Base-by-base conservation (phyloP, 805 yeast genomes). In the Wickerhamomyces ciferrii region DNA sequence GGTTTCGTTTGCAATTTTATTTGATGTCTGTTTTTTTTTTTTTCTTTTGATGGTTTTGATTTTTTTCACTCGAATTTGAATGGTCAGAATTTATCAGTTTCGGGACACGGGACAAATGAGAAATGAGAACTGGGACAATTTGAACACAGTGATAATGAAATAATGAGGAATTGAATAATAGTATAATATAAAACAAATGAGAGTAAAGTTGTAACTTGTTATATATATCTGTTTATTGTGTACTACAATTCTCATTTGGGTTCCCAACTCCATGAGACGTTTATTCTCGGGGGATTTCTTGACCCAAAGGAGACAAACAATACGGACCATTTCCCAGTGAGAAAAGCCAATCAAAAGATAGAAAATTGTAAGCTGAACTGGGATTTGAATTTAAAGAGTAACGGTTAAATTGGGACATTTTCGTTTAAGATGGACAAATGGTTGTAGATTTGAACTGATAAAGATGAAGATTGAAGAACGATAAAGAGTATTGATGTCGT, bases 331-430 rank as follows among this genome's bases (percentile, higher is more conserved):
- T 29, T 10, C 34, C 5, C 32, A n/a, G 25, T n/a, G n/a, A n/a
- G n/a, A n/a, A 17, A 23, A 23, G 47, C 52, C 52, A 49, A 49
- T 49, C 44, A 49, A 32, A 24, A 24, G 8, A 19, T 36, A 19
- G 19, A 46, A 46, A 46, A 46, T 37, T 37, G 40, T 37, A 20
- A 37, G 25, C 25, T 37, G 11, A 9, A 24, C 6, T 24, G 27
- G 27, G n/a, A n/a, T n/a, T n/a, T n/a, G n/a, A n/a, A n/a, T n/a
- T n/a, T n/a, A n/a, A n/a, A n/a, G n/a, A n/a, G n/a, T n/a, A n/a
- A n/a, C n/a, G n/a, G n/a, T n/a, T n/a, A n/a, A n/a, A n/a, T n/a
- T n/a, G n/a, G n/a, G n/a, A n/a, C n/a, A n/a, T n/a, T n/a, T n/a
- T n/a, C n/a, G 27, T 24, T 24, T 10, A 24, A 24, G 27, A 24